Evolutionary conservation across 2,329 filamentous ascomycete genomes (phyloP).

Genomic region (Botryotinia narcissicola): DNA sequence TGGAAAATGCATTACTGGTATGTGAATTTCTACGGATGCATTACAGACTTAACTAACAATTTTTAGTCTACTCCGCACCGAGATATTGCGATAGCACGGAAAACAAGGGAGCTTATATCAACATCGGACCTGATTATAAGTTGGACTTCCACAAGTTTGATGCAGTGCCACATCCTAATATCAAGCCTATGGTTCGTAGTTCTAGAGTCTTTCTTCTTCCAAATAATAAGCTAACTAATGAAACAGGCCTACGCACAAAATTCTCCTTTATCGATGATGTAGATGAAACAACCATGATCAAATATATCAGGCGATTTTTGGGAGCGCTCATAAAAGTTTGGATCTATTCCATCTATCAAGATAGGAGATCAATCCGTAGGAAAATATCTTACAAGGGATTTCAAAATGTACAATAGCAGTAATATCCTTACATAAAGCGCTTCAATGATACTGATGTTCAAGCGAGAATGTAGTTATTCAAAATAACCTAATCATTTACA

Average conservation of each 20-base stretch:
- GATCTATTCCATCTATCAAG: conserved; percentile 15
- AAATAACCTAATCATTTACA: not conserved
- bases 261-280: conserved; percentile 64
- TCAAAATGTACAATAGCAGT: conserved; percentile 17
- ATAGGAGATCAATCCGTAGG: not conserved
- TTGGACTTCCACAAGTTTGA: conserved; percentile 92
- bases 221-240: conserved; percentile 22
- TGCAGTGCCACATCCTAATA: conserved; percentile 91
- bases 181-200: conserved; percentile 77
- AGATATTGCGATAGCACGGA: conserved; percentile 97
- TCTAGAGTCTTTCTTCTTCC: not conserved
- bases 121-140: conserved; percentile 88
- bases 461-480: conserved; percentile 5
- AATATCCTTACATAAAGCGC: not conserved
- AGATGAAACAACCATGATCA: conserved; percentile 2
- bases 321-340: conserved; percentile 9
- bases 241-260: conserved; percentile 76
- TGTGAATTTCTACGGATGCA: conserved; percentile 32
- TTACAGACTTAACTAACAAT: not conserved
- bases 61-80: conserved; percentile 86
- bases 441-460: not conserved
- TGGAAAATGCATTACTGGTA: conserved; percentile 89
- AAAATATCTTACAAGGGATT: not conserved
- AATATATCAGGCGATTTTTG: not conserved
- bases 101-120: conserved; percentile 98